Evolutionary conservation across 2,329 filamentous ascomycete genomes (phyloP).

Genomic region (Fusarium siculi): DNA sequence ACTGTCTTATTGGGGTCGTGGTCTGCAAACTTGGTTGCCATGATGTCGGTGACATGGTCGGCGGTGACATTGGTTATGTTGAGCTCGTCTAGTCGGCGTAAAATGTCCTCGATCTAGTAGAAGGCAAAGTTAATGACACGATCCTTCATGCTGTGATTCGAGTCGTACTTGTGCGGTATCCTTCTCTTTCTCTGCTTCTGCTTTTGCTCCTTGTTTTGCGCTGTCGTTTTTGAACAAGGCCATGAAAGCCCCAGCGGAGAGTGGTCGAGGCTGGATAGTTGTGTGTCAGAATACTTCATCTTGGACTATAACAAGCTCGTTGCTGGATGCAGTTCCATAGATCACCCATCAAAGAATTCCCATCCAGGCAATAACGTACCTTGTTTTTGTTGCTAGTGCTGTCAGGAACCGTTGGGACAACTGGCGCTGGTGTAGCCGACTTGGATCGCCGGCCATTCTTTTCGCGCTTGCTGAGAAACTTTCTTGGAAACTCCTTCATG

Average conservation of each 20-base stretch:
- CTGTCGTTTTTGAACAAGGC: conserved; percentile 72
- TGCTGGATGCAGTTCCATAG: neutral
- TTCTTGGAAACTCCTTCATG: conserved; percentile 69
- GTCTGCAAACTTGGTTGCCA: conserved; percentile 71
- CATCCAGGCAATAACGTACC: conserved; percentile 52
- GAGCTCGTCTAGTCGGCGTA: conserved; percentile 54
- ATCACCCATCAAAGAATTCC: neutral
- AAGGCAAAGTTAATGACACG: conserved; percentile 24
- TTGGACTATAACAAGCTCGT: neutral
- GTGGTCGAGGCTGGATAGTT: conserved; percentile 58
- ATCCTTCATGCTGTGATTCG: neutral
- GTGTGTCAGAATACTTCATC: conserved; percentile 14
- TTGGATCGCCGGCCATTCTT: conserved; percentile 68
- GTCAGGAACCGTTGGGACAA: conserved; percentile 45
- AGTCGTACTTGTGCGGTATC: conserved; percentile 52
- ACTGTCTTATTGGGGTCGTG: conserved; percentile 80
- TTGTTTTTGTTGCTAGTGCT: conserved; percentile 51
- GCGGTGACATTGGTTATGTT: conserved; percentile 60
- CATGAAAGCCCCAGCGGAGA: conserved; percentile 68
- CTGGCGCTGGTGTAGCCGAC: conserved; percentile 65
- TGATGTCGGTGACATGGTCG: conserved; percentile 68
- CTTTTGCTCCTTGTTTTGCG: conserved; percentile 58
- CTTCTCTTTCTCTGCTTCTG: conserved; percentile 62
- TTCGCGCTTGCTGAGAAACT: conserved; percentile 77
- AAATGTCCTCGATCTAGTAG: conserved; percentile 55